Evolutionary conservation across 2,329 filamentous ascomycete genomes (phyloP).

Genomic region (Lecanicillium sp.): DNA sequence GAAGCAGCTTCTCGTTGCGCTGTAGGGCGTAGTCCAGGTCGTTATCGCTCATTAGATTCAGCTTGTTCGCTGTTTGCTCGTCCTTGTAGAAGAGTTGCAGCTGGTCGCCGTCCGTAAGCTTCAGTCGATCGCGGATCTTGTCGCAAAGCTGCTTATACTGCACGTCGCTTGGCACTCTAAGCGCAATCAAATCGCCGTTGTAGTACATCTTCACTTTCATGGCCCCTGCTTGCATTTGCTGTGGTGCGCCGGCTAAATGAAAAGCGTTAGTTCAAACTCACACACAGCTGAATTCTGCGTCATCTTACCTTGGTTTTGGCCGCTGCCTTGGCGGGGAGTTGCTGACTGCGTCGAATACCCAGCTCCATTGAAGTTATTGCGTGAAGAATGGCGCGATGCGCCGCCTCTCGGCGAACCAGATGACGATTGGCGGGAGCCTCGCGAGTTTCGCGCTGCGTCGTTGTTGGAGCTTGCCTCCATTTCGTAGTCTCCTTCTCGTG

Average conservation of each 20-base stretch:
- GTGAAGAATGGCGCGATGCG: slow-evolving; percentile 57
- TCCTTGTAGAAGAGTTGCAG: slow-evolving; percentile 81
- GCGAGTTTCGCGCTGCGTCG: slow-evolving; percentile 71
- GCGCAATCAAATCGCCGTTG: slow-evolving; percentile 84
- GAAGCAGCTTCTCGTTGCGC: slow-evolving; percentile 78
- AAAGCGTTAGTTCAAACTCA: no score
- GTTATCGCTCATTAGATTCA: slow-evolving; percentile 67
- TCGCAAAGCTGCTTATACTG: slow-evolving; percentile 70
- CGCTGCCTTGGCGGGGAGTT: slow-evolving; percentile 36
- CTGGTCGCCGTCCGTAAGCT: slow-evolving; percentile 60
- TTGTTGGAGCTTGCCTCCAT: slow-evolving; percentile 68
- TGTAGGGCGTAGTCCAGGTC: slow-evolving; percentile 76
- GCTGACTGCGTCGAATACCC: slow-evolving; percentile 47
- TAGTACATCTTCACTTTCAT: slow-evolving; percentile 96
- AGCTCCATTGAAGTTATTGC: slow-evolving; percentile 52
- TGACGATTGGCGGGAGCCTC: slow-evolving; percentile 60
- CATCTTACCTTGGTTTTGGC: slow-evolving; percentile 17
- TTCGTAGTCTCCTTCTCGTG: slow-evolving; percentile 86
- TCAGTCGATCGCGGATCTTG: slow-evolving; percentile 78
- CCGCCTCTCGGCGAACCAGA: slow-evolving; percentile 52
- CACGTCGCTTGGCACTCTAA: slow-evolving; percentile 75
- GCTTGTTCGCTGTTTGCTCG: slow-evolving; percentile 67
- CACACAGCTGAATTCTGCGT: slow-evolving; percentile 37
- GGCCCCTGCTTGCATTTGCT: slow-evolving; percentile 33
- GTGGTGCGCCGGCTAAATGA: slow-evolving; percentile 15